These are phyloP conservation scores for Heliamphora pulchella DNA, from an alignment of 179 eudicot species.

Conservation along the genomic window DNA sequence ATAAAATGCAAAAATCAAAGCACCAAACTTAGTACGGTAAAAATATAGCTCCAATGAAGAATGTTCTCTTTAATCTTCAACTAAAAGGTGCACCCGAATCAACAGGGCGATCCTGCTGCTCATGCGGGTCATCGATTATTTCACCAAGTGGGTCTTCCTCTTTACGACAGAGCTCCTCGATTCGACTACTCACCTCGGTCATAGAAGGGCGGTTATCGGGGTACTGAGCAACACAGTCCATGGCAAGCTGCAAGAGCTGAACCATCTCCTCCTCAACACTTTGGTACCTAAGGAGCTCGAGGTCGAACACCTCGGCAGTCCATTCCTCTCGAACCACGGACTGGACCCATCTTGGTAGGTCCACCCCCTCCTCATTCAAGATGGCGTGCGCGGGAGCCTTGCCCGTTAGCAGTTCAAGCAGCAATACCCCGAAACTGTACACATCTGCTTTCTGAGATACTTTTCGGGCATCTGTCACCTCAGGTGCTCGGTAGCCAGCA, in stretches of 20 bases:
- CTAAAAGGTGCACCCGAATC: conserved; percentile 1
- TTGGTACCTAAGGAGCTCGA: conserved; percentile 64
- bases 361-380: conserved; percentile 65
- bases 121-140: conserved; percentile 23
- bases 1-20: background rate
- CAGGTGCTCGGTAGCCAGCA: conserved; percentile 67
- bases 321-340: conserved; percentile 76
- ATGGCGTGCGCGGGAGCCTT: conserved; percentile 52
- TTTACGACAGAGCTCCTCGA: conserved; percentile 28
- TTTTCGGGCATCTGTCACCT: conserved; percentile 52
- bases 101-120: background rate
- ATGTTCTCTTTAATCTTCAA: conserved; percentile 9
- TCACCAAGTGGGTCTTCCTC: conserved; percentile 23
- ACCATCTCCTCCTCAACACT: conserved; percentile 82
- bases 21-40: background rate
- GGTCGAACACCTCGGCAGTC: conserved; percentile 67
- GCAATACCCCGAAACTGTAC: conserved; percentile 60
- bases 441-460: conserved; percentile 62
- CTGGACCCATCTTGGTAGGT: conserved; percentile 80
- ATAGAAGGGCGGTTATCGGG: conserved; percentile 71
- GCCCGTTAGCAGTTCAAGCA: conserved; percentile 58
- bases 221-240: conserved; percentile 59
- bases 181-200: conserved; percentile 34
- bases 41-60: background rate
- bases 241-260: conserved; percentile 57